Evolutionary conservation across 2,329 filamentous ascomycete genomes (phyloP).

Genomic region (Fusarium penzigii): DNA sequence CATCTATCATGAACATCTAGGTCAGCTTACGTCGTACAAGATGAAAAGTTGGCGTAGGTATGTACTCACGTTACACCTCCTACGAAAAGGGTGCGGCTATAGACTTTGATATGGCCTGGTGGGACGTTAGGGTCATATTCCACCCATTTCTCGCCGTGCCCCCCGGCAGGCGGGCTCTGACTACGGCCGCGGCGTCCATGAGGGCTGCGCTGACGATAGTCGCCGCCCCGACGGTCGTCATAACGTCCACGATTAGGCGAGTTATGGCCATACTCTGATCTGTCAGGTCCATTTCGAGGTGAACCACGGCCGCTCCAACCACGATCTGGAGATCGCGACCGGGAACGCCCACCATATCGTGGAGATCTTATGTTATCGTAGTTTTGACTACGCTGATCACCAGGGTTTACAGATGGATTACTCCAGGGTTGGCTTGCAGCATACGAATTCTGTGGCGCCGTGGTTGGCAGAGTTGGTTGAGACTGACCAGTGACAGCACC

Average conservation of each 20-base stretch:
- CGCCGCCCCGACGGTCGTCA: conserved; percentile 59
- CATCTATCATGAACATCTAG: conserved; percentile 47
- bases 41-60: conserved; percentile 1
- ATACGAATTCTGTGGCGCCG: conserved; percentile 45
- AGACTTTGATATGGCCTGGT: conserved; percentile 81
- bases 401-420: conserved; percentile 31
- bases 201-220: conserved; percentile 90
- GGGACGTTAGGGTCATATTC: conserved; percentile 76
- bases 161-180: conserved; percentile 51
- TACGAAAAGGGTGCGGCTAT: conserved; percentile 94
- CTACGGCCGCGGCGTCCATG: conserved; percentile 67
- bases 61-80: conserved; percentile 82
- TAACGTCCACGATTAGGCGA: conserved; percentile 62
- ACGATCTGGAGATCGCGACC: conserved; percentile 78
- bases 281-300: conserved; percentile 62
- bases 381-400: conserved; percentile 57
- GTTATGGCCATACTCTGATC: conserved; percentile 74
- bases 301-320: conserved; percentile 68
- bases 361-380: conserved; percentile 65
- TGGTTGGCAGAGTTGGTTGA: conserved; percentile 33
- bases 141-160: conserved; percentile 64
- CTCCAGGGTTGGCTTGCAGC: conserved; percentile 36
- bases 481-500: conserved; percentile 27
- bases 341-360: conserved; percentile 61
- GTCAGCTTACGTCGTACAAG: conserved; percentile 26